Conservation (phyloP, 495 filamentous ascomycete genomes). For the Penicillium pancosmium region DNA sequence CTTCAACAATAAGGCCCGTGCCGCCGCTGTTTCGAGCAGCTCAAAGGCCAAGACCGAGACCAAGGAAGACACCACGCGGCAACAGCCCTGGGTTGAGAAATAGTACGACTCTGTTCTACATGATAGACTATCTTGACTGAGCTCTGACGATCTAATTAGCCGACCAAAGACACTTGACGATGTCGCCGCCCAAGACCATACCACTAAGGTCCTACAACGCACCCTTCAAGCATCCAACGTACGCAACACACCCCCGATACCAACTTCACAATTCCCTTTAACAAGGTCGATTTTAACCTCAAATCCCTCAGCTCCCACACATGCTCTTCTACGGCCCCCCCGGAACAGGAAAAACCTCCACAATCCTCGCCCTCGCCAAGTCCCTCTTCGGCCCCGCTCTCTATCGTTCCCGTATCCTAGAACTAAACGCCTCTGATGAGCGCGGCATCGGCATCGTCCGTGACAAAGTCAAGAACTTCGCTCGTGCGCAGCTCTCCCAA, state of each 20-base stretch:
- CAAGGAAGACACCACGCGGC: slow-evolving; percentile 64
- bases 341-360: slow-evolving; percentile 98
- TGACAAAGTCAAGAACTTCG: slow-evolving; percentile 99
- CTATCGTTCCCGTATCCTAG: slow-evolving; percentile 90
- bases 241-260: slow-evolving; percentile 20
- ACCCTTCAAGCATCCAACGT: slow-evolving; percentile 95
- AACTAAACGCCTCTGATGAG: slow-evolving; percentile 98
- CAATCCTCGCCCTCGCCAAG: slow-evolving; percentile 93
- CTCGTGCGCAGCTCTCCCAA: slow-evolving; percentile 88
- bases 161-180: slow-evolving; percentile 91
- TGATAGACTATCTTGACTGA: neutral
- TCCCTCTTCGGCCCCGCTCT: slow-evolving; percentile 96
- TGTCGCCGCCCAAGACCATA: slow-evolving; percentile 98
- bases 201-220: slow-evolving; percentile 85
- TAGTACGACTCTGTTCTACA: slow-evolving; percentile 65
- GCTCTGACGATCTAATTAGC: slow-evolving; percentile 46
- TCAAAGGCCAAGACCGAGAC: slow-evolving; percentile 55
- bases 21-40: slow-evolving; percentile 64
- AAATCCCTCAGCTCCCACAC: slow-evolving; percentile 73
- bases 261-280: neutral
- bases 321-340: slow-evolving; percentile 99
- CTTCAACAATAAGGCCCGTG: slow-evolving; percentile 93
- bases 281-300: neutral
- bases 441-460: slow-evolving; percentile 95
- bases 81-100: slow-evolving; percentile 99